Conservation (phyloP, 2,329 filamentous ascomycete species). For the Aureobasidium sp. region DNA sequence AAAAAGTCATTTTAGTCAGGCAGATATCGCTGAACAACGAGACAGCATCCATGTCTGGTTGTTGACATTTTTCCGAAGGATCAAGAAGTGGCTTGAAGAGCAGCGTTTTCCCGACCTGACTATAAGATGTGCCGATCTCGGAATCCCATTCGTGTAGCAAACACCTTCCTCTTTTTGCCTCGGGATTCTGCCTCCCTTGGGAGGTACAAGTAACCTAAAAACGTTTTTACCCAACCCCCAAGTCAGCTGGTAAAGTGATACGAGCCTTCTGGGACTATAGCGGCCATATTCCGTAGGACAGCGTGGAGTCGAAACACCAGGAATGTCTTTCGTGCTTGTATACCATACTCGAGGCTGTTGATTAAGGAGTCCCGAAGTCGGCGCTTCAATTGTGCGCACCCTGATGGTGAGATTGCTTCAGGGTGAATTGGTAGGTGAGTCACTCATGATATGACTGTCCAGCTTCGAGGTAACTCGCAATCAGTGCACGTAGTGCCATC, state of each 20-base stretch:
- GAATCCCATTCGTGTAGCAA: neutral
- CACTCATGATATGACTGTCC: neutral
- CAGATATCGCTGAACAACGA: too few relatives aligned
- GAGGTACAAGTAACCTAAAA: neutral
- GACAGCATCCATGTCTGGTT: too few relatives aligned
- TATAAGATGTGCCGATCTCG: constrained; percentile 1
- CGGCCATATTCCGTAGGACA: neutral
- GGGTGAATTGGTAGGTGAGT: neutral
- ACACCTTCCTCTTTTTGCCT: constrained; percentile 9
- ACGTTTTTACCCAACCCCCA: neutral
- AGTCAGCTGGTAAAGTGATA: neutral
- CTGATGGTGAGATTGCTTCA: neutral
- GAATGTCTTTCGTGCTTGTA: neutral
- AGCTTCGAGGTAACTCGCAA: neutral
- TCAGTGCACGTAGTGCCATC: neutral
- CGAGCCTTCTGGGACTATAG: neutral
- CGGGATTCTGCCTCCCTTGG: neutral
- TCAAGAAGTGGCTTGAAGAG: neutral
- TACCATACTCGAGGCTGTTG: neutral
- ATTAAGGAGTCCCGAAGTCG: neutral
- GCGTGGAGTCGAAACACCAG: neutral
- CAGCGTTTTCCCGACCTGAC: neutral
- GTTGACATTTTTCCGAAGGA: neutral
- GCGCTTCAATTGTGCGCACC: neutral
- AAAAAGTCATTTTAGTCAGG: neutral